Conservation (phyloP, 495 filamentous ascomycete genomes). For the Aspergillus taichungensis region DNA sequence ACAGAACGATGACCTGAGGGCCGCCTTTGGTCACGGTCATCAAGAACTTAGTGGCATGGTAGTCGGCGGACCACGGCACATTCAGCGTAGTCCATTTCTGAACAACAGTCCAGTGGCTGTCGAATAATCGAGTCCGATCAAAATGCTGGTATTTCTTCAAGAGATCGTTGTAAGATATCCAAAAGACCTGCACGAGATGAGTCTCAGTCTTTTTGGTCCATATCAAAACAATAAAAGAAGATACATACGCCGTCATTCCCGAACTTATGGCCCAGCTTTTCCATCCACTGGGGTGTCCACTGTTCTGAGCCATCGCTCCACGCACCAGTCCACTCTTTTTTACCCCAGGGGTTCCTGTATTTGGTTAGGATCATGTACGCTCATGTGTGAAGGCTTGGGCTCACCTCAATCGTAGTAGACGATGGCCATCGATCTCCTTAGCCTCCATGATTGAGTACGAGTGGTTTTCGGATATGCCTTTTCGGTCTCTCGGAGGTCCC, state of each 20-base stretch:
- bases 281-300: slow-evolving; percentile 86
- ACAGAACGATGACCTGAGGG: slow-evolving; percentile 70
- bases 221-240: neutral
- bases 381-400: neutral
- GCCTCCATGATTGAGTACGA: slow-evolving; percentile 86
- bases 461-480: slow-evolving; percentile 74
- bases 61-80: slow-evolving; percentile 80
- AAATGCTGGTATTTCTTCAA: slow-evolving; percentile 75
- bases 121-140: slow-evolving; percentile 83
- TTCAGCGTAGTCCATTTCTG: slow-evolving; percentile 78
- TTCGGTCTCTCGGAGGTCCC: slow-evolving; percentile 41
- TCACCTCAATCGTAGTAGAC: slow-evolving; percentile 62
- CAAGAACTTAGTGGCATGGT: slow-evolving; percentile 73
- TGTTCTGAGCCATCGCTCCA: slow-evolving; percentile 89
- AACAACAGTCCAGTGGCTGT: slow-evolving; percentile 70
- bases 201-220: slow-evolving; percentile 3
- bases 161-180: slow-evolving; percentile 72
- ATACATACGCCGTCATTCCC: slow-evolving; percentile 67
- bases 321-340: slow-evolving; percentile 69
- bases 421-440: slow-evolving; percentile 62
- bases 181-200: slow-evolving; percentile 41
- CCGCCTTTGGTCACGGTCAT: slow-evolving; percentile 58
- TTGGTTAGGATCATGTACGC: slow-evolving; percentile 7
- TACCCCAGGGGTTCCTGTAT: slow-evolving; percentile 76
- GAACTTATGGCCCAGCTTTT: slow-evolving; percentile 69